phyloP scores from a whole-genome alignment of 2,329 filamentous ascomycete genomes.

The Fusarium scirpi region DNA sequence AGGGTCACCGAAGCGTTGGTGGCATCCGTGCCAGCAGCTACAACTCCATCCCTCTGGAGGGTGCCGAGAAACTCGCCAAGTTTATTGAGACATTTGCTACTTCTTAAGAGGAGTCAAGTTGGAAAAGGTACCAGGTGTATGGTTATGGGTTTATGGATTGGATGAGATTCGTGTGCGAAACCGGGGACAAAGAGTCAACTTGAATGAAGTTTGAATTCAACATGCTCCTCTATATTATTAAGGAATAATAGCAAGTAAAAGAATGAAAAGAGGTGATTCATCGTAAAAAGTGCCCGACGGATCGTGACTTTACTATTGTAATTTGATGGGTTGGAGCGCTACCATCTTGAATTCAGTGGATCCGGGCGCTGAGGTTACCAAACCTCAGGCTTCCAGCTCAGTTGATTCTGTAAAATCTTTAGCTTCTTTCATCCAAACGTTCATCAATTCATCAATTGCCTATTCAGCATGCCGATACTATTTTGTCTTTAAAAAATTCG shows the following conservation, averaged over 20 bases:
- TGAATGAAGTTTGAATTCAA: conserved; percentile 39
- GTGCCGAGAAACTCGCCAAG: conserved; percentile 73
- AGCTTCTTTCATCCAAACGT: neutral
- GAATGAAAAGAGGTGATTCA: neutral
- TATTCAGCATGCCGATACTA: neutral
- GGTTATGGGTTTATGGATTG: conserved; percentile 3
- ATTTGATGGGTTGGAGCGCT: neutral
- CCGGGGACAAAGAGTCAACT: conserved; percentile 15
- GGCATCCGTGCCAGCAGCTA: conserved; percentile 86
- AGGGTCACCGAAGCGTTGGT: conserved; percentile 83
- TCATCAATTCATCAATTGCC: neutral
- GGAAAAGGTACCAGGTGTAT: neutral
- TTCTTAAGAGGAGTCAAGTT: neutral
- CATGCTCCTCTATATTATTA: conserved; percentile 29
- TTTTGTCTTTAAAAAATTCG: neutral
- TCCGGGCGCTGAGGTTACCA: conserved; percentile 6
- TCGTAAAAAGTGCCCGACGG: neutral
- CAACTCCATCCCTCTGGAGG: conserved; percentile 80
- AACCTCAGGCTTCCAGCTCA: conserved; percentile 11
- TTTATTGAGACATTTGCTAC: conserved; percentile 69
- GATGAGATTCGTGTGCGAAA: neutral
- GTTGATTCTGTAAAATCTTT: conserved; percentile 12
- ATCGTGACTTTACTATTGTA: neutral
- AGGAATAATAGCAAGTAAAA: neutral
- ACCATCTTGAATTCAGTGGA: conserved; percentile 7